These are phyloP conservation scores for Claviceps spartinae DNA, from an alignment of 2,329 filamentous ascomycete species.

Conservation along the genomic window DNA sequence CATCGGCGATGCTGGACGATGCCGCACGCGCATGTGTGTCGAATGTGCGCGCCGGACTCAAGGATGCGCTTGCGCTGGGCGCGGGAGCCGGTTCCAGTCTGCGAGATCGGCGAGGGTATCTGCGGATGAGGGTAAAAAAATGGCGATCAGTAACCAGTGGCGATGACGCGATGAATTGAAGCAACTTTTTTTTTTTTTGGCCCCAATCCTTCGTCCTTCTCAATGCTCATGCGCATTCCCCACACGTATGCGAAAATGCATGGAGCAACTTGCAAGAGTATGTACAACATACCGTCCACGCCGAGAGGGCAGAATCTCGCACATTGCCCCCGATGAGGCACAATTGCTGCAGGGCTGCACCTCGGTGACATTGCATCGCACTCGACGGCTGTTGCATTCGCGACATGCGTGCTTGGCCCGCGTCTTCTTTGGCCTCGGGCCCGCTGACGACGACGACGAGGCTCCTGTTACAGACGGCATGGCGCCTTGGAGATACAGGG, in stretches of 20 bases:
- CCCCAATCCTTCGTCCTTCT: too few relatives aligned
- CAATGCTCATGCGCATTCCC: too few relatives aligned
- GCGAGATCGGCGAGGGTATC: conserved; percentile 14
- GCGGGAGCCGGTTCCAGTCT: conserved; percentile 7
- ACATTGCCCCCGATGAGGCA: conserved; percentile 12
- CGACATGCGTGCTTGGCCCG: conserved; percentile 23
- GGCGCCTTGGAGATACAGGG: not conserved
- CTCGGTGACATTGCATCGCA: conserved; percentile 23
- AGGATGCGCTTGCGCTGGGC: not conserved
- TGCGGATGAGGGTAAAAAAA: conserved; percentile 1
- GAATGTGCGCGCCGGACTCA: not conserved
- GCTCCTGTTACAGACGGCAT: not conserved
- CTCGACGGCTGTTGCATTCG: conserved; percentile 20
- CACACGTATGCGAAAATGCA: not conserved
- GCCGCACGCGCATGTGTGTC: conserved; percentile 1
- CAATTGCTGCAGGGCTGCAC: conserved; percentile 21
- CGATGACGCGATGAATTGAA: not conserved
- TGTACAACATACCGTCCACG: conserved; percentile 16
- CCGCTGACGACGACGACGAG: not conserved
- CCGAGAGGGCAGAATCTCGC: conserved; percentile 21
- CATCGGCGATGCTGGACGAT: conserved; percentile 3
- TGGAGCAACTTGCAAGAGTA: not conserved
- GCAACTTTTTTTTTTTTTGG: not conserved
- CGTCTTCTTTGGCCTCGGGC: conserved; percentile 18
- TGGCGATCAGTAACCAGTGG: not conserved